These are phyloP conservation scores for Bigelowiella natans DNA, from an alignment of 78 protist species.

Conservation along the genomic window DNA sequence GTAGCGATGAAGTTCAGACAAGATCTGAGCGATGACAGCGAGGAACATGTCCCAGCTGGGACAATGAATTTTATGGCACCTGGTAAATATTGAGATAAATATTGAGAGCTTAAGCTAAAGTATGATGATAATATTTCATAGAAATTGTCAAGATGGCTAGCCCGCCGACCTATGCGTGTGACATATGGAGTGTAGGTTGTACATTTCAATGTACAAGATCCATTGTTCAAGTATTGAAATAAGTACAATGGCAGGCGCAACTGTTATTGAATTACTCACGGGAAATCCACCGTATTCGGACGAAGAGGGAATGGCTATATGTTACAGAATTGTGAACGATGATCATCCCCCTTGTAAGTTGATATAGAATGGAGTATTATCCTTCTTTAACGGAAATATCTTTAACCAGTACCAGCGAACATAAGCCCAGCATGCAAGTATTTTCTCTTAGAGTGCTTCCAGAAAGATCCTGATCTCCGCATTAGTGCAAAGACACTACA, in stretches of 20 bases:
- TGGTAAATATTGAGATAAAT: no score
- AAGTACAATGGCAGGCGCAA: no score
- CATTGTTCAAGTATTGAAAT: no score
- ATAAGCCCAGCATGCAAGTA: slow-evolving; percentile 29
- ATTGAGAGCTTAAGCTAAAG: no score
- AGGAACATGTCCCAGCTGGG: slow-evolving; percentile 51
- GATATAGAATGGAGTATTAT: no score
- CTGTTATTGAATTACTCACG: slow-evolving; percentile 84
- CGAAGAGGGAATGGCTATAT: slow-evolving; percentile 83
- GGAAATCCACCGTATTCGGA: slow-evolving; percentile 91
- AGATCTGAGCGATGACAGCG: slow-evolving; percentile 9
- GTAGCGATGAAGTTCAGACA: slow-evolving; percentile 61
- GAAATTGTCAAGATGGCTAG: slow-evolving; percentile 80
- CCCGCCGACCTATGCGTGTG: slow-evolving; percentile 55
- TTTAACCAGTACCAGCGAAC: slow-evolving; percentile 74
- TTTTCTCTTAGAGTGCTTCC: not conserved
- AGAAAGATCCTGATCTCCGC: not conserved
- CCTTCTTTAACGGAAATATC: no score
- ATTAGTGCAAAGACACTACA: not conserved
- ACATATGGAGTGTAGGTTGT: slow-evolving; percentile 92
- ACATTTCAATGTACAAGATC: no score
- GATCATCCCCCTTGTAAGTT: slow-evolving; percentile 87
- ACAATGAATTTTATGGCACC: slow-evolving; percentile 94
- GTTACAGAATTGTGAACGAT: slow-evolving; percentile 88
- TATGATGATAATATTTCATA: no score